These are phyloP conservation scores for Dimargaris cristalligena DNA, from an alignment of 192 early-diverging fungal species.

Conservation along the genomic window DNA sequence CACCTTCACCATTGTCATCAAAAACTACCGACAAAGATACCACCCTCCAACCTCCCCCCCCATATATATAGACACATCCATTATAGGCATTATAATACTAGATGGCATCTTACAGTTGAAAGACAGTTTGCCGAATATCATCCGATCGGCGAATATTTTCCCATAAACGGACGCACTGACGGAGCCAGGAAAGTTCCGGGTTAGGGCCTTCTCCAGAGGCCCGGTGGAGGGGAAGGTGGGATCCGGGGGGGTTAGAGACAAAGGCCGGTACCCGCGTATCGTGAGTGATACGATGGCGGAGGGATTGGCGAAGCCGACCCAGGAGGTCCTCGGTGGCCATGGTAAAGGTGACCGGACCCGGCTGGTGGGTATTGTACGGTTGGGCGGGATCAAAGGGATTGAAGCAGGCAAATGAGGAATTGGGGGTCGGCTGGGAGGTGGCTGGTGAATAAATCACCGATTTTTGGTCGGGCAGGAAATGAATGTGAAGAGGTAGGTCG, in stretches of 20 bases:
- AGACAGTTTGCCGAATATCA: background rate
- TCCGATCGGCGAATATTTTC: slow-evolving; percentile 2
- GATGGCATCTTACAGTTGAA: no score
- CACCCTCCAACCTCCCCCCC: no score
- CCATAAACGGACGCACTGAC: background rate
- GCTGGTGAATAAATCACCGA: no score
- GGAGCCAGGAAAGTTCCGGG: background rate
- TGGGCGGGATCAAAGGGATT: no score
- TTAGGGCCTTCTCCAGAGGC: background rate
- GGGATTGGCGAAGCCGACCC: background rate
- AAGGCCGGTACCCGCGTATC: background rate
- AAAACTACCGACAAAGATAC: no score
- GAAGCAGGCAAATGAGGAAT: no score
- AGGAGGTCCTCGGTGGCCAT: background rate
- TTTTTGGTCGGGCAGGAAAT: no score
- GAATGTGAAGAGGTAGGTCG: no score
- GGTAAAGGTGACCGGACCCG: background rate
- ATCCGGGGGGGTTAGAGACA: background rate
- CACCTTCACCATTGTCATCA: no score
- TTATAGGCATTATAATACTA: no score
- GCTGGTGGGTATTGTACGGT: background rate
- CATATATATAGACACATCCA: no score
- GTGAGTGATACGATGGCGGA: background rate
- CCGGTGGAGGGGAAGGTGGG: background rate
- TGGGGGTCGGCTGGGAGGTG: no score